Percentiles rank a stretch among this genome's conserved stretches.
Evolutionary conservation across 371 early-diverging fungal genomes (phyloP).

Genomic region (Nematocida homosporus): DNA sequence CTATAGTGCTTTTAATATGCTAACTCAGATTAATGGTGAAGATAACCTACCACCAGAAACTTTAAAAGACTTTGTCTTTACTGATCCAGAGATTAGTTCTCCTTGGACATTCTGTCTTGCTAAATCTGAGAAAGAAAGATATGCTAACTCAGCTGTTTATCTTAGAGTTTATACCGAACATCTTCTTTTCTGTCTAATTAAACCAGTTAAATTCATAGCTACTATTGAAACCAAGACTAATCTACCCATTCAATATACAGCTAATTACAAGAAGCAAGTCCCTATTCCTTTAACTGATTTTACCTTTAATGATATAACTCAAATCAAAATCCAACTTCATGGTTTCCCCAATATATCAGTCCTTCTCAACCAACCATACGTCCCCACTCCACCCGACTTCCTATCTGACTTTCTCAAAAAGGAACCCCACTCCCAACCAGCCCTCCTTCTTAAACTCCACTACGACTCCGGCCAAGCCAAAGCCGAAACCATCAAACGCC

Average conservation of each 20-base stretch:
- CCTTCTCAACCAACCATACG: background rate
- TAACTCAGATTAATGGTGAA: background rate
- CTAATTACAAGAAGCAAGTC: background rate
- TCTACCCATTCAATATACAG: background rate
- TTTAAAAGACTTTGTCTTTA: conserved; percentile 46
- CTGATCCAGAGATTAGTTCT: conserved; percentile 45
- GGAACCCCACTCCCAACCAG: conserved; percentile 6
- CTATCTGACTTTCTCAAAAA: conserved; percentile 33
- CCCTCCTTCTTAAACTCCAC: background rate
- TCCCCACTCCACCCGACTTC: conserved; percentile 6
- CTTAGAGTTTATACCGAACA: conserved; percentile 17
- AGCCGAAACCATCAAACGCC: conserved; percentile 25
- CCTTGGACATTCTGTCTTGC: conserved; percentile 52
- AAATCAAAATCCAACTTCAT: background rate
- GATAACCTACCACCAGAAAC: background rate
- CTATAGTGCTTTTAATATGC: conserved; percentile 52
- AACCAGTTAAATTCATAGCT: conserved; percentile 9
- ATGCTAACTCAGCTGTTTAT: conserved; percentile 30
- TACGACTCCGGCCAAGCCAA: conserved; percentile 10
- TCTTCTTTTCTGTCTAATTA: conserved; percentile 34
- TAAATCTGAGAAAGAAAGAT: conserved; percentile 19
- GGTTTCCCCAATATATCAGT: background rate
- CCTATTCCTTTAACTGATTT: conserved; percentile 12
- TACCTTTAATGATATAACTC: background rate
- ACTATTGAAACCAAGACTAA: conserved; percentile 6